Evolutionary conservation across 2,329 filamentous ascomycete species (phyloP), one percentile per base, ranked within the genome.

Genomic region (Calonectria pseudoreteaudii): DNA sequence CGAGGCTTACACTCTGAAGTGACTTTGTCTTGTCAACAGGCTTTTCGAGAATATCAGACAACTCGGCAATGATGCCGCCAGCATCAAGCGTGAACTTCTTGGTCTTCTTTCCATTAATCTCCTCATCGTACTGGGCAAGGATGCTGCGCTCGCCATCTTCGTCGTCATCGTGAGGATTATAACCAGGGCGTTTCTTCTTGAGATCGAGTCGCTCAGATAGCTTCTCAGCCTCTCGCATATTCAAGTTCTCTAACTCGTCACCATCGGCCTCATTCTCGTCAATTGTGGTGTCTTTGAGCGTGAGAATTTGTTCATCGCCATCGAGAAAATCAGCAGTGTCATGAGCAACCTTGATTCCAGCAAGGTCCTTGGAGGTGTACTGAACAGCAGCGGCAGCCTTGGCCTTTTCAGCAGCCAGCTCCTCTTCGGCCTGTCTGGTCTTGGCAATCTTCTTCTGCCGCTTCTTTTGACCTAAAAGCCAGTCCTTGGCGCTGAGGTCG

Each of bases 121-220:
- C 96, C 76, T 98, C 97, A 80, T 98, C 97, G 81, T 99, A 99
- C 79, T 99, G 96, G 18, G 94, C 91, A 52, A 99, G 86, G 30
- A 99, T 92, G 8, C 90, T 90, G 23, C 89, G 89, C 72, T 93
- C 88, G 16, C 90, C 93, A 30, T 90, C 90, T 34, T 92, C 93
- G 41, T 92, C 93, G 41, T 93, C 87, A 76, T 95, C 87, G 74
- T 95, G 93, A 0, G 96, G 96, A 80, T 99, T 95, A 84, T 99
- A 99, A 1, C 92, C 93, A 0, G 94, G 93, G 82, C 93, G 94
- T 84, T 95, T 95, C 89, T 98, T 98, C 87, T 98, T 98, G 50
- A 96, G 86, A 52, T 97, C 93, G 16, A 98, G 86, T 78, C 91
- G 93, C 80, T 98, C 94, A 56, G 91, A 88, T 28, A 96, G 86